Conservation (phyloP, 1,139 yeast genomes). For the Groenewaldozyma sp. region DNA sequence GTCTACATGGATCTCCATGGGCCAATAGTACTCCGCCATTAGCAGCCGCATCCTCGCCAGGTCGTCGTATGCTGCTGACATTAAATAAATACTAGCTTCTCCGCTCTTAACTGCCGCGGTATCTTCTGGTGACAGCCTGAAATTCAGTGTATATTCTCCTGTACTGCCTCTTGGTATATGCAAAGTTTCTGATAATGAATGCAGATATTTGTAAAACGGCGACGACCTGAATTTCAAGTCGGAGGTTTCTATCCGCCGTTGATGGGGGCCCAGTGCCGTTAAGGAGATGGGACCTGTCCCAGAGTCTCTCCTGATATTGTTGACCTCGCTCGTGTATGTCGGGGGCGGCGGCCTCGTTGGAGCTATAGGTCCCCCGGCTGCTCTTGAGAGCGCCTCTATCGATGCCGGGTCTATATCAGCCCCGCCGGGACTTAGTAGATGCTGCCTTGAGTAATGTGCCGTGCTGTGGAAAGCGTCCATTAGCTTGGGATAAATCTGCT, state of each 20-base stretch:
- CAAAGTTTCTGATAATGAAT: no score
- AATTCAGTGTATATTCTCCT: not conserved
- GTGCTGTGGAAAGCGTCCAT: not conserved
- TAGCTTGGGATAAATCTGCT: not conserved
- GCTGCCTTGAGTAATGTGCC: not conserved
- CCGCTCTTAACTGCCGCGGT: not conserved
- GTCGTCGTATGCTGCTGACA: not conserved
- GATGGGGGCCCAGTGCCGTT: no score
- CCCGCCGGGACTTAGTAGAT: not conserved
- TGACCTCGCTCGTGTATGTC: slow-evolving; percentile 1
- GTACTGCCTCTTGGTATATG: not conserved
- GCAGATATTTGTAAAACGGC: no score
- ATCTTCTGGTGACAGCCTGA: not conserved
- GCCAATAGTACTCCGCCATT: not conserved
- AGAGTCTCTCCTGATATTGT: no score
- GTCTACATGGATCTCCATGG: slow-evolving; percentile 4
- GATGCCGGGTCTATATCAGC: slow-evolving; percentile 12
- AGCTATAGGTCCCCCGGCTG: no score
- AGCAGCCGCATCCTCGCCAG: not conserved
- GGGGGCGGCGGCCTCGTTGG: no score
- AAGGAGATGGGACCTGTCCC: no score
- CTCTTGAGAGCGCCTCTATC: not conserved
- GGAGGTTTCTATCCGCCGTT: no score
- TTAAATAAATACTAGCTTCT: not conserved
- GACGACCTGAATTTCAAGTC: no score